These are phyloP conservation scores for Ceratocystis cubensis DNA, from an alignment of 2,329 filamentous ascomycete species.

Conservation along the genomic window DNA sequence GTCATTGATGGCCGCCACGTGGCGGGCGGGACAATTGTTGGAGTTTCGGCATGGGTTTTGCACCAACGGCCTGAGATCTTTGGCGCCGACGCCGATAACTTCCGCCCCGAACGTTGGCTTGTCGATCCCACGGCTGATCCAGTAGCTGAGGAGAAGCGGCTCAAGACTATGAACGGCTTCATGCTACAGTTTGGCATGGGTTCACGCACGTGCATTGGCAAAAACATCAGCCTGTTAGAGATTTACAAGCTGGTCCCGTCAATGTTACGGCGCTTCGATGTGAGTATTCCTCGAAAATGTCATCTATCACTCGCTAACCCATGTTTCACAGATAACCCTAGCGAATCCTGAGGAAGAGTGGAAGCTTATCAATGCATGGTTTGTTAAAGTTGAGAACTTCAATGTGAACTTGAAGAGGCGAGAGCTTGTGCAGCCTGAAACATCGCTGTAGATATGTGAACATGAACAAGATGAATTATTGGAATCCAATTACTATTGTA, in stretches of 20 bases:
- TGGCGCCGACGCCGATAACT: conserved; percentile 52
- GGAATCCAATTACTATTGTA: background rate
- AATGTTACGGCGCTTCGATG: conserved; percentile 52
- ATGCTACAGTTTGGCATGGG: conserved; percentile 66
- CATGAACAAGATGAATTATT: background rate
- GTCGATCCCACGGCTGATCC: conserved; percentile 31
- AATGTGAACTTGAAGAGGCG: conserved; percentile 34
- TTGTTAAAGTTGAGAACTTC: conserved; percentile 49
- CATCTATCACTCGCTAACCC: background rate
- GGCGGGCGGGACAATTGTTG: conserved; percentile 59
- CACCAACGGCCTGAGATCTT: conserved; percentile 50
- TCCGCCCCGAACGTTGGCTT: conserved; percentile 56
- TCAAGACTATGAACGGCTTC: conserved; percentile 54
- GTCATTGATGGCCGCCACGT: conserved; percentile 50
- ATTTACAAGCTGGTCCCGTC: conserved; percentile 51
- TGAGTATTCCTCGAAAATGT: conserved; percentile 25
- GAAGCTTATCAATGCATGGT: conserved; percentile 50
- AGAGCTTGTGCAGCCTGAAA: conserved; percentile 14
- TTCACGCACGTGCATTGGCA: conserved; percentile 56
- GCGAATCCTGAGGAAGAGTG: conserved; percentile 42
- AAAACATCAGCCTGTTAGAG: conserved; percentile 51
- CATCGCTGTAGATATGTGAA: background rate
- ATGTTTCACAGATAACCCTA: conserved; percentile 6
- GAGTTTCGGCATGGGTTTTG: conserved; percentile 63
- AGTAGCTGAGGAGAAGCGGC: conserved; percentile 37